Evolutionary conservation across 108 stramenopile species (phyloP), one percentile per base, ranked within the genome.

Genomic region (Cyclotella cryptica): DNA sequence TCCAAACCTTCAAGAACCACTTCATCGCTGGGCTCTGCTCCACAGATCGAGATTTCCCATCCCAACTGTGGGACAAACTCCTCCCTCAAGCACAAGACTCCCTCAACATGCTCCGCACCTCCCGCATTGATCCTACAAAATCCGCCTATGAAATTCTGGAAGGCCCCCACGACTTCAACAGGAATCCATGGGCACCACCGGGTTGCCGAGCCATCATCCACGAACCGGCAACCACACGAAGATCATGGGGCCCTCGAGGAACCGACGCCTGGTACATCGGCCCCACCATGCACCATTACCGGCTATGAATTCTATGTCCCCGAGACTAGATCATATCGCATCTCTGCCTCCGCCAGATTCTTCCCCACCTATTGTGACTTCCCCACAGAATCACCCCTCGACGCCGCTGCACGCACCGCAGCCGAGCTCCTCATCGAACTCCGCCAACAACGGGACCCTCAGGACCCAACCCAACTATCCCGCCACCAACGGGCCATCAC

Each of bases 1-100:
- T 86, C 21, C 82, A 62, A 19, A 86, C 85, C 21, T 86, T 79
- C 59, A 73, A 79, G 53, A 79, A 83, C 45, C 85, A 83, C 64
- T 80, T 86, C 68, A 75, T 86, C 45, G 63, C 77, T 7, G 71
- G 64, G 49, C 69, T 86, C 40, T 61, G 70, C 74, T 42, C 65
- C 29, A 70, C 68, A 15, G 61, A 63, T 41, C 14, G n/a, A 4
- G 21, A 74, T 22, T 72, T 39, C 21, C 57, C 71, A 30, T 19
- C 28, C 24, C 22, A 59, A 54, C 26, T 54, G 13, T 72, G 71
- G 71, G 71, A 72, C 57, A 41, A 42, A 3, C 53, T 72, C 40
- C 11, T 29, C 18, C 18, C 27, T 2, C 71, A 72, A 61, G 71
- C 58, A 13, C 45, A 51, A 51, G 41, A 41, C 15, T 41, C 67